Conservation (phyloP, 1,284 basidiomycete species). For the Anthracocystis setariae region DNA sequence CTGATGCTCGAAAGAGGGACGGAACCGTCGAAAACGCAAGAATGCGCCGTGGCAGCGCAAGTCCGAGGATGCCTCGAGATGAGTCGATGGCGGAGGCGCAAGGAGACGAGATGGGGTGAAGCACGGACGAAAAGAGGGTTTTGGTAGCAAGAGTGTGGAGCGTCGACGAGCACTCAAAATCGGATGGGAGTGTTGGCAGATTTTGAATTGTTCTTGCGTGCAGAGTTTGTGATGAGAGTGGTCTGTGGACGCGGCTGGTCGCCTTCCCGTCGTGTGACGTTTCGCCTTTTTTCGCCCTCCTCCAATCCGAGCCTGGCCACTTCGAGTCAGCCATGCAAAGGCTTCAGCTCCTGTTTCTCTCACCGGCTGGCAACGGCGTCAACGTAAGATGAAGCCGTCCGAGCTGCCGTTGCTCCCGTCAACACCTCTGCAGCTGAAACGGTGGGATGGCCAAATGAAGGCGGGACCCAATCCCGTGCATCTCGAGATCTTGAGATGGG, state of each 20-base stretch:
- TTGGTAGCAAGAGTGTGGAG: not conserved
- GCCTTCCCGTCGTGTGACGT: slow-evolving; percentile 16
- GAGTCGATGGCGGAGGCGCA: not conserved
- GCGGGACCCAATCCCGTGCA: not conserved
- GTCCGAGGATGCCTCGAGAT: not conserved
- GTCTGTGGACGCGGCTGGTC: not conserved
- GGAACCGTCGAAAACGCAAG: not conserved
- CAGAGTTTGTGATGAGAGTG: not conserved
- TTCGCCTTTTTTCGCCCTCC: slow-evolving; percentile 4
- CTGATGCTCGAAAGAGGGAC: not conserved
- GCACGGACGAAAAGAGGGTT: too few relatives aligned
- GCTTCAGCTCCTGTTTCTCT: too few relatives aligned
- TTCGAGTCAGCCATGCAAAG: not conserved
- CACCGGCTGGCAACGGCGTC: too few relatives aligned
- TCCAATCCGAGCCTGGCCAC: not conserved
- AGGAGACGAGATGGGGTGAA: not conserved
- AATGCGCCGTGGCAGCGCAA: not conserved
- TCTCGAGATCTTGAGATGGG: not conserved
- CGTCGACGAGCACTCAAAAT: not conserved
- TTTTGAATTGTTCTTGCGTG: not conserved
- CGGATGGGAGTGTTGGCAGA: not conserved
- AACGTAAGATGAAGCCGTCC: too few relatives aligned
- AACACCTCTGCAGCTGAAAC: too few relatives aligned
- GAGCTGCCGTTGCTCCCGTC: too few relatives aligned
- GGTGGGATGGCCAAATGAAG: not conserved